Conservation (phyloP, 495 filamentous ascomycete species). For the Podospora sp. region DNA sequence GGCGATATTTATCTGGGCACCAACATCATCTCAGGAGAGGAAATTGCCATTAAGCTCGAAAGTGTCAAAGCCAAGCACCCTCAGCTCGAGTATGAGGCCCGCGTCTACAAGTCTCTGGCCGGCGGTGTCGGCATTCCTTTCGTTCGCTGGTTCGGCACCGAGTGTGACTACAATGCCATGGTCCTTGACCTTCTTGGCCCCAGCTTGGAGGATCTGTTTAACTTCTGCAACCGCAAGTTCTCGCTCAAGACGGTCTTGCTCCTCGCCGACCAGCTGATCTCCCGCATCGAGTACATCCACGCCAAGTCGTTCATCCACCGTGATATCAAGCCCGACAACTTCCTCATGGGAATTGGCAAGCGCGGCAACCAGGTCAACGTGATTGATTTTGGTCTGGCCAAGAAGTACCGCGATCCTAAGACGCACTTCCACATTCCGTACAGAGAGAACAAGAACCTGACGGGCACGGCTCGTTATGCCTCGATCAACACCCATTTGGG, state of each 20-base stretch:
- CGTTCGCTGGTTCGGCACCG: conserved; percentile 99
- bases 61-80: conserved; percentile 99
- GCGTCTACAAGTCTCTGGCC: conserved; percentile 98
- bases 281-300: conserved; percentile 99
- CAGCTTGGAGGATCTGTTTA: conserved; percentile 99
- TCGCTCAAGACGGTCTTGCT: conserved; percentile 99
- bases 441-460: conserved; percentile 99
- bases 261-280: conserved; percentile 97
- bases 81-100: conserved; percentile 98
- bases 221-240: conserved; percentile 99
- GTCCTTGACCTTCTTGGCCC: conserved; percentile 97
- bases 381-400: conserved; percentile 98
- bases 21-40: conserved; percentile 99
- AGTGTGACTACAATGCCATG: conserved; percentile 99
- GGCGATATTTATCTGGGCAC: conserved; percentile 99
- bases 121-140: conserved; percentile 99
- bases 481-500: conserved; percentile 99
- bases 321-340: conserved; percentile 99
- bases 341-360: conserved; percentile 99
- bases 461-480: conserved; percentile 97
- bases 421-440: conserved; percentile 99
- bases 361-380: conserved; percentile 99
- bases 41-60: conserved; percentile 99
- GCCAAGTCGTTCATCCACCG: conserved; percentile 99
- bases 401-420: conserved; percentile 99